These are phyloP conservation scores for Tylopilus microsporus DNA, from an alignment of 1,284 basidiomycete genomes.

Conservation along the genomic window DNA sequence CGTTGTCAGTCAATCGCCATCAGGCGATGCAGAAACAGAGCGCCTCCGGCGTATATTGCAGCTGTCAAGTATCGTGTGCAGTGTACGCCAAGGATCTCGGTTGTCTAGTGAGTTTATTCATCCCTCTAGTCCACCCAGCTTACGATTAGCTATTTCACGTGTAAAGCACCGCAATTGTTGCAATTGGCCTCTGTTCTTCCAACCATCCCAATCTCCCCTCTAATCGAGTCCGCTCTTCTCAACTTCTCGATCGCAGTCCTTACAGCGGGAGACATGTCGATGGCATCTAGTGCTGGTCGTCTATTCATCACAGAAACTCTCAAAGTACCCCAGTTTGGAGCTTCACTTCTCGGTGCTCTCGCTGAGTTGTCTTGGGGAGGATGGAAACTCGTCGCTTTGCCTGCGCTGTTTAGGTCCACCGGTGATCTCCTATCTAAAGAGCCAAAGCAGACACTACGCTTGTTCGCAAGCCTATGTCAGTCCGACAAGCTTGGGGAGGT, in stretches of 20 bases:
- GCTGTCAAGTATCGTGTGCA: conserved; percentile 47
- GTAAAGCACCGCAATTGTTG: conserved; percentile 47
- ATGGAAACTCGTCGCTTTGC: conserved; percentile 63
- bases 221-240: conserved; percentile 43
- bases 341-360: conserved; percentile 51
- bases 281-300: conserved; percentile 60
- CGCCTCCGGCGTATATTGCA: conserved; percentile 41
- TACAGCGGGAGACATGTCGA: conserved; percentile 56
- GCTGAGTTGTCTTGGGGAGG: conserved; percentile 66
- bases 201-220: conserved; percentile 35
- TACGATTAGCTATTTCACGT: background rate
- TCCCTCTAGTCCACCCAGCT: background rate
- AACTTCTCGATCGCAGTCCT: conserved; percentile 49
- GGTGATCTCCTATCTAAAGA: conserved; percentile 42
- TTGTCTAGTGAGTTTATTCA: conserved; percentile 44
- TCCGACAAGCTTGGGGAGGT: too few relatives aligned
- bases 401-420: conserved; percentile 50
- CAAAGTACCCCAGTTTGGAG: conserved; percentile 39
- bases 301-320: conserved; percentile 51
- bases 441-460: conserved; percentile 40
- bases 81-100: conserved; percentile 63
- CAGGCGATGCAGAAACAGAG: conserved; percentile 22
- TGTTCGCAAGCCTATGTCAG: conserved; percentile 48
- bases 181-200: conserved; percentile 43
- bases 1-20: conserved; percentile 10